Percentiles rank a stretch among this genome's conserved stretches.
These are phyloP conservation scores for Ruellia speciosa DNA, from an alignment of 305 asterid genomes.

Conservation along the genomic window DNA sequence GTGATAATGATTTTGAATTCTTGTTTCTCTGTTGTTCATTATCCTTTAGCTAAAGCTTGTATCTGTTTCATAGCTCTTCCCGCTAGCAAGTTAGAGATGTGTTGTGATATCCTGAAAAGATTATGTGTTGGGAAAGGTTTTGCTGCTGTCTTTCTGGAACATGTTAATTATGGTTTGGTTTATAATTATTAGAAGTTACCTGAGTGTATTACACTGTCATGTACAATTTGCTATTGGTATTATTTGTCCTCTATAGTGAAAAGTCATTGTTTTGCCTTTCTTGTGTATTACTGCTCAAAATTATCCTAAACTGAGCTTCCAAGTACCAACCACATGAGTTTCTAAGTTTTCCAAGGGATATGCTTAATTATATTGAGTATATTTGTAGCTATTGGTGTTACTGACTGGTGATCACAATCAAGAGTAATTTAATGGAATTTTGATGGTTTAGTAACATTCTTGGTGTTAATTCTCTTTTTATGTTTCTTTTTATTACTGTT, in stretches of 20 bases:
- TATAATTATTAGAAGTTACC: too few species aligned
- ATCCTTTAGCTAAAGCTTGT: background rate
- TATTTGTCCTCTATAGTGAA: too few species aligned
- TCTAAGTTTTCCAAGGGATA: too few species aligned
- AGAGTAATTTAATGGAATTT: slow-evolving; percentile 6
- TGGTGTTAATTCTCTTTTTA: slow-evolving; percentile 13
- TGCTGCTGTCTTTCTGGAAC: too few species aligned
- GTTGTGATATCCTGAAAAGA: background rate
- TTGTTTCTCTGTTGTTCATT: background rate
- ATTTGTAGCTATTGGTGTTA: slow-evolving; percentile 3
- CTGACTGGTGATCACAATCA: background rate
- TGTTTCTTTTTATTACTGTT: slow-evolving; percentile 4
- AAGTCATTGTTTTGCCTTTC: too few species aligned
- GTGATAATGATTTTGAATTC: background rate
- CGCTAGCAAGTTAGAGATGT: background rate
- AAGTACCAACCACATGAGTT: background rate
- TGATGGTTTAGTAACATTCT: slow-evolving; percentile 11
- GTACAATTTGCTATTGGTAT: too few species aligned
- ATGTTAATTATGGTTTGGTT: too few species aligned
- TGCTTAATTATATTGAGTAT: slow-evolving; percentile 6
- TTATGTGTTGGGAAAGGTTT: too few species aligned
- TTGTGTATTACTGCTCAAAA: background rate
- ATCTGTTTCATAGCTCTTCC: background rate
- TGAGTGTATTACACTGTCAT: too few species aligned
- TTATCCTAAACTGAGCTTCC: background rate